Evolutionary conservation across 1,284 basidiomycete species (phyloP), one percentile per base, ranked within the genome.

Genomic region (Cronartium quercuum): DNA sequence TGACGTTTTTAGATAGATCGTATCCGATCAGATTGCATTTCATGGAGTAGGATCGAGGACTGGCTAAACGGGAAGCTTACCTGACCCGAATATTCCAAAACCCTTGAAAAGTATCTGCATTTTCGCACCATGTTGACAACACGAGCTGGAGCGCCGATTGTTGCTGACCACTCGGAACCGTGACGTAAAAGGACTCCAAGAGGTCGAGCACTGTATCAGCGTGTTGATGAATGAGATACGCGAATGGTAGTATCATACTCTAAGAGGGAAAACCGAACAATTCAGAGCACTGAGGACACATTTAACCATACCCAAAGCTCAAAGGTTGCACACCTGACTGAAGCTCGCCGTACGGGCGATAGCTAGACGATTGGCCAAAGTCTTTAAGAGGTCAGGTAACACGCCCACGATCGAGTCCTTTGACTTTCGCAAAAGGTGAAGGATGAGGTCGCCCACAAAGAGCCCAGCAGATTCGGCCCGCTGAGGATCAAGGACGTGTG

Each of bases 381-480:
- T 92, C 68, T 88, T 87, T 60, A 97, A 83, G 10, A 98, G 85
- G 76, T 92, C 89, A 0, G 92, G 91, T 55, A 98, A 85, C 2
- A 94, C 91, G 0, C 91, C 88, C 0, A 89, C 83, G 12, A 95
- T 86, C 1, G 88, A 85, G 65, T 91, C 89, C 15, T 89, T 89
- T 0, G 90, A 89, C 75, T 86, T 87, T 24, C 95, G 86, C 76
- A 98, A 85, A 24, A 98, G 84, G 79, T 97, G 93, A 77, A 97
- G 91, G 79, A 98, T 91, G 57, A 98, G 85, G 80, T 97, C 94
- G 51, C 95, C 95, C 58, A 98, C 89, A 66, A 91, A 90, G 10
- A 98, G 86, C 12, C 94, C 94, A 51, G 91, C 93, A 1, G 92
- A 90, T 76, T 92, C 88, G 77, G 86, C 89, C 75, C 83, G 83